Conservation (phyloP, 306 rosid species). For the Ammopiptanthus mongolicus region DNA sequence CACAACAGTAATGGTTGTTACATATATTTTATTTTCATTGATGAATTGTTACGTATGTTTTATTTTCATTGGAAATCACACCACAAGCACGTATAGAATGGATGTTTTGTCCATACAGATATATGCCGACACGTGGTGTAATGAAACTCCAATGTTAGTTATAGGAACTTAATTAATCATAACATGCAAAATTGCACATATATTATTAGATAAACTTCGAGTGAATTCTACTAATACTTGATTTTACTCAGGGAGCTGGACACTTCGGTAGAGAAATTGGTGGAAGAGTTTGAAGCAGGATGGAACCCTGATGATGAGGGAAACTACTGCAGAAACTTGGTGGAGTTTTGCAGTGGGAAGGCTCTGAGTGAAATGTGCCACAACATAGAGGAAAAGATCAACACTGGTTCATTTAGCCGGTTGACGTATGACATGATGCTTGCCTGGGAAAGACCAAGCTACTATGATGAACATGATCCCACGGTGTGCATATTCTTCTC, state of each 20-base stretch:
- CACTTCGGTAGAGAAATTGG: constrained; percentile 49
- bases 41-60: no score
- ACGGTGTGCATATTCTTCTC: constrained; percentile 26
- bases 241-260: constrained; percentile 36
- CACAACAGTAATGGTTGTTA: no score
- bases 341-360: constrained; percentile 73
- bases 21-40: no score
- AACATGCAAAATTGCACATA: neutral
- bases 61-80: no score
- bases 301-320: constrained; percentile 50
- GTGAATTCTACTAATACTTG: neutral
- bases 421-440: constrained; percentile 80
- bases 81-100: no score
- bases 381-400: constrained; percentile 47
- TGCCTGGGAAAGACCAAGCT: constrained; percentile 78
- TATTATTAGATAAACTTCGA: no score
- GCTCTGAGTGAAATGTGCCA: constrained; percentile 34
- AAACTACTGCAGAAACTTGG: constrained; percentile 48
- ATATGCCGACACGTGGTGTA: no score
- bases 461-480: constrained; percentile 34
- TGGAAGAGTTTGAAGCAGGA: constrained; percentile 55
- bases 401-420: constrained; percentile 55
- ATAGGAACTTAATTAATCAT: neutral
- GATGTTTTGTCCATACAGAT: no score
- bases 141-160: neutral